Evolutionary conservation across 768 basidiomycete genomes (phyloP).

Genomic region (Psilocybe cubensis): DNA sequence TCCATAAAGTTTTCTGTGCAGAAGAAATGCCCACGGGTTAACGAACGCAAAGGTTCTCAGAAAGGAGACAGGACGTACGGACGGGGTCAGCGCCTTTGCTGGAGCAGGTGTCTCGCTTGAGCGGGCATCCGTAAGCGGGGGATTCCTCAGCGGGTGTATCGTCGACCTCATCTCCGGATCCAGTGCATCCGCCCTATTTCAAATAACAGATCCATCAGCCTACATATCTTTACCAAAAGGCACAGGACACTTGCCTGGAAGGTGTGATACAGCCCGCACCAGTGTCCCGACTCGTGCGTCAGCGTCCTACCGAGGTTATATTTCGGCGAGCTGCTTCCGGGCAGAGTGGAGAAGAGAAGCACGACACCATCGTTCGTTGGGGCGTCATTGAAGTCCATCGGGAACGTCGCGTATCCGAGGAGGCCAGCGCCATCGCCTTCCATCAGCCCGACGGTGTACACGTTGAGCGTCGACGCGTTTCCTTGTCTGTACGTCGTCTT

Average conservation of each 20-base stretch:
- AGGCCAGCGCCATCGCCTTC: constrained; percentile 36
- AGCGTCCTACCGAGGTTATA: constrained; percentile 52
- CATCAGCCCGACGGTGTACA: constrained; percentile 51
- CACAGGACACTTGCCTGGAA: constrained; percentile 39
- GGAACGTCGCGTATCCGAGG: constrained; percentile 58
- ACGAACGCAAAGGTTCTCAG: background rate
- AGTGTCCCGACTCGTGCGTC: constrained; percentile 60
- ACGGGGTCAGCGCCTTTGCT: constrained; percentile 38
- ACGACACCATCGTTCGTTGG: constrained; percentile 52
- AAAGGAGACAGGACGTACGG: constrained; percentile 20
- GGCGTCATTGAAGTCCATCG: constrained; percentile 37
- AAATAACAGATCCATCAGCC: background rate
- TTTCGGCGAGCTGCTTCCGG: constrained; percentile 39
- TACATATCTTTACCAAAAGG: background rate
- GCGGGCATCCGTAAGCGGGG: constrained; percentile 41
- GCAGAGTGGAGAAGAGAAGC: constrained; percentile 40
- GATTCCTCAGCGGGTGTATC: constrained; percentile 47
- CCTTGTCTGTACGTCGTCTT: constrained; percentile 47
- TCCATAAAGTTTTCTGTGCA: constrained; percentile 49
- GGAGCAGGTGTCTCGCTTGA: constrained; percentile 31
- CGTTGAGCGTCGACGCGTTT: constrained; percentile 43
- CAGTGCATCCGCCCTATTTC: constrained; percentile 38
- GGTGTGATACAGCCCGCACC: constrained; percentile 60
- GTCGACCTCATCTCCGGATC: constrained; percentile 40
- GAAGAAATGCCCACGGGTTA: background rate